Base-by-base conservation (phyloP, 164 flowering plant species). In the Liriodendron chinense region DNA sequence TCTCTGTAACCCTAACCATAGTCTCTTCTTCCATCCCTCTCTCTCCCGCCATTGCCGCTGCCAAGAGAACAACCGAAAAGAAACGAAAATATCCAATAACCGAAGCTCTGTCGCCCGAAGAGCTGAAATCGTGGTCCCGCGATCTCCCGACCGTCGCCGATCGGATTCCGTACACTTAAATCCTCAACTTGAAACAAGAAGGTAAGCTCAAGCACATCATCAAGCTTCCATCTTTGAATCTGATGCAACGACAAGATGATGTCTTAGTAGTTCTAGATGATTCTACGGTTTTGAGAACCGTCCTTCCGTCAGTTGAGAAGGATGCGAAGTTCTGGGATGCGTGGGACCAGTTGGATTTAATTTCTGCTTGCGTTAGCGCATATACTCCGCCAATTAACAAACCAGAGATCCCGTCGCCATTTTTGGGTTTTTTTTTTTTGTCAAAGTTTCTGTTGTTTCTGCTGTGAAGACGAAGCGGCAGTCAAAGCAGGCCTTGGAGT, bases 191-290 rank as follows among this genome's bases (percentile, higher is more conserved):
- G 78, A 89, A 84, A 70, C 59, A 79, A 47, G 83, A 85, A 69
- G 92, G 91, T 0, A 92, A 83, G 81, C 87, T 94, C 26, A 94
- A 94, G 75, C 94, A 91, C 80, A 74, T 92, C n/a, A 84, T 94
- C 53, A 94, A 90, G 83, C 82, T 86, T 3, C 74, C 90, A 0
- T 69, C 76, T 28, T 86, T 10, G 0, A 74, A 47, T 53, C 82
- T 89, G 65, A 83, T 76, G 85, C 82, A 78, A 69, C 76, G 78
- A 22, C 80, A 89, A 6, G 94, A 87, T 53, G 76, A 87, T 10
- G 90, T 94, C 65, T 77, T 94, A 57, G 94, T 87, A 5, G 97
- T 94, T 76, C 65, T 92, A 53, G 94, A 92, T 21, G 97, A 94
- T 85, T 83, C 86, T 75, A 87, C 87, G 84, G 97, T 92, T 76